A percentile compares a stretch with the other conserved stretches of the same genome.
Conservation (phyloP, 441 rosid genomes). For the Pelargonium australe region DNA sequence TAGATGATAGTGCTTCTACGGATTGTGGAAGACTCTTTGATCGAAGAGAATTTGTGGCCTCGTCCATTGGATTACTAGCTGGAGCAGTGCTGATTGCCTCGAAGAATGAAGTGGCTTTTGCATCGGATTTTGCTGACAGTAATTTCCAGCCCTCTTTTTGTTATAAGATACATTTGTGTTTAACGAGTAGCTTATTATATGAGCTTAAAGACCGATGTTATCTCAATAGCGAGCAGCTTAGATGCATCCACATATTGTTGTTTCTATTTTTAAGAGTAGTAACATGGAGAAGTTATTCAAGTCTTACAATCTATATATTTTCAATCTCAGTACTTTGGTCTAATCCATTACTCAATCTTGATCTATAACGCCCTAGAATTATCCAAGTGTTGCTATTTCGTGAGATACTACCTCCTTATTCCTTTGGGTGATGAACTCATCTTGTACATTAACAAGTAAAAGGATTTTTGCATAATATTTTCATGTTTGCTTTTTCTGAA, state of each 20-base stretch:
- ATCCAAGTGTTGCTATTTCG: too few relatives aligned
- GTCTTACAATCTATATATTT: background rate
- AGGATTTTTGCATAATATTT: background rate
- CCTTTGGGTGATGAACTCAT: background rate
- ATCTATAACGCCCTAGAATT: too few relatives aligned
- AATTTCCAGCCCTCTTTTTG: constrained; percentile 9
- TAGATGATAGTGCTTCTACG: constrained; percentile 26
- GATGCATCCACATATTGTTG: background rate
- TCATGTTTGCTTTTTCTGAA: too few relatives aligned
- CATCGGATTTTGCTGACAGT: constrained; percentile 83
- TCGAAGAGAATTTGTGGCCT: constrained; percentile 46
- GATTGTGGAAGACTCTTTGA: constrained; percentile 25
- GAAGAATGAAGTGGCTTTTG: constrained; percentile 32
- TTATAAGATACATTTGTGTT: background rate
- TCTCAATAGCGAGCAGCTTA: background rate
- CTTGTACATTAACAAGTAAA: too few relatives aligned
- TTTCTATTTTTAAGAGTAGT: background rate
- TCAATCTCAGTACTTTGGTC: background rate
- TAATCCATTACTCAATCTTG: background rate
- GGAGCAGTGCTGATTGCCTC: constrained; percentile 32
- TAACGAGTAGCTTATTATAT: background rate
- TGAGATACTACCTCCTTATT: background rate
- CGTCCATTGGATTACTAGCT: constrained; percentile 40
- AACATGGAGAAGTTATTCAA: background rate
- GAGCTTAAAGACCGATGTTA: background rate